Percentiles rank a stretch among this genome's conserved stretches.
Evolutionary conservation across 176 grass and related monocot genomes (phyloP).

Genomic region (Puccinellia tenuiflora): DNA sequence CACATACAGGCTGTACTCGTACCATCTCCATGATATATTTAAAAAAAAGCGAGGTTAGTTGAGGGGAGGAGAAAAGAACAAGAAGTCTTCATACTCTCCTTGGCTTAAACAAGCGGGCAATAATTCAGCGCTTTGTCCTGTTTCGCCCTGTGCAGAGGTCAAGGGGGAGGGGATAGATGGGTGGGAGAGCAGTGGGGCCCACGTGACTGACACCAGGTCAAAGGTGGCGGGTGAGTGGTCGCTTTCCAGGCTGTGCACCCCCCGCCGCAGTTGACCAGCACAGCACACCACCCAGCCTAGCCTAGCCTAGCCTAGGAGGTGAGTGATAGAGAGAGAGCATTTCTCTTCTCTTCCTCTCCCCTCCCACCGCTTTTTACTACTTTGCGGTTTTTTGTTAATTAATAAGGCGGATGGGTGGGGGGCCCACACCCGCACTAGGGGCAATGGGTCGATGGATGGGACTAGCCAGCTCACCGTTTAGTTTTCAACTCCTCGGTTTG

Average conservation of each 20-base stretch:
- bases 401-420: background rate
- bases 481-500: background rate
- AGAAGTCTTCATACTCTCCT: constrained; percentile 17
- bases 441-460: background rate
- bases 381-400: background rate
- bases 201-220: constrained; percentile 13
- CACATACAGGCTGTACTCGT: background rate
- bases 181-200: too few relatives aligned
- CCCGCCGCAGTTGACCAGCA: constrained; percentile 60
- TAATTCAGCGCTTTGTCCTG: constrained; percentile 17
- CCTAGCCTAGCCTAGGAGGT: too few relatives aligned
- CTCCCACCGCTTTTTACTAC: background rate
- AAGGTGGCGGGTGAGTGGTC: constrained; percentile 40
- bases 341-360: background rate
- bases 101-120: background rate
- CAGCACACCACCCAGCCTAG: too few relatives aligned
- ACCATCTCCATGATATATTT: background rate
- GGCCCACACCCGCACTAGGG: background rate
- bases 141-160: constrained; percentile 32
- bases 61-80: background rate
- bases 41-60: background rate
- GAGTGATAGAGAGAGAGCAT: too few relatives aligned
- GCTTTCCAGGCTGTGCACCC: constrained; percentile 24
- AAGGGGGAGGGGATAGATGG: too few relatives aligned
- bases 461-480: background rate